phyloP scores from a whole-genome alignment of 1,284 basidiomycete genomes.

The Schizopora paradoxa region DNA sequence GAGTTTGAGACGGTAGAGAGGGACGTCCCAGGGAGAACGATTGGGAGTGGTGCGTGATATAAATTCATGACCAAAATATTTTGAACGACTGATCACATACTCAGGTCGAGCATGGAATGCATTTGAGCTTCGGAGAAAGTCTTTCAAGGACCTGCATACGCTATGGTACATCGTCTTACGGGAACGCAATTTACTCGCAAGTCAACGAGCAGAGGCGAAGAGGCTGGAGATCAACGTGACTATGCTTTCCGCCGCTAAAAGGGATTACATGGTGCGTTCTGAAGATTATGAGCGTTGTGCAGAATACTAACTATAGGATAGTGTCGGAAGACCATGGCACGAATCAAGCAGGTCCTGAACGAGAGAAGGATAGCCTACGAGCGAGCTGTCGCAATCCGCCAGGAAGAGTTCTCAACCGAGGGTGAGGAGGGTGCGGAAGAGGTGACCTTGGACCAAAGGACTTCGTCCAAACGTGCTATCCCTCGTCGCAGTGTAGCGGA shows the following conservation, averaged over 20 bases:
- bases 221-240: slow-evolving; percentile 23
- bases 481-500: too few relatives aligned
- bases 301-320: too few relatives aligned
- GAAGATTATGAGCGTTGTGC: slow-evolving; percentile 1
- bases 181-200: slow-evolving; percentile 84
- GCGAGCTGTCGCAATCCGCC: slow-evolving; percentile 47
- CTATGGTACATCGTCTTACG: slow-evolving; percentile 88
- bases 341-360: slow-evolving; percentile 91
- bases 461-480: too few relatives aligned
- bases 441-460: too few relatives aligned
- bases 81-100: slow-evolving; percentile 9
- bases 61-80: slow-evolving; percentile 6
- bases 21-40: slow-evolving; percentile 30
- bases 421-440: background rate
- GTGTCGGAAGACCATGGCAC: slow-evolving; percentile 95
- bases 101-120: slow-evolving; percentile 84
- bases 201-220: slow-evolving; percentile 45
- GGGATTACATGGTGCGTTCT: slow-evolving; percentile 12
- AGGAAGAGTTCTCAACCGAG: slow-evolving; percentile 20
- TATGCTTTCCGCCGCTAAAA: slow-evolving; percentile 27
- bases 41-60: slow-evolving; percentile 33
- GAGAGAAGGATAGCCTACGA: slow-evolving; percentile 86
- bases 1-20: slow-evolving; percentile 44
- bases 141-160: slow-evolving; percentile 87
- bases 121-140: slow-evolving; percentile 80